These are phyloP conservation scores for Lathyrus aphaca DNA, from an alignment of 306 rosid species.

Conservation along the genomic window DNA sequence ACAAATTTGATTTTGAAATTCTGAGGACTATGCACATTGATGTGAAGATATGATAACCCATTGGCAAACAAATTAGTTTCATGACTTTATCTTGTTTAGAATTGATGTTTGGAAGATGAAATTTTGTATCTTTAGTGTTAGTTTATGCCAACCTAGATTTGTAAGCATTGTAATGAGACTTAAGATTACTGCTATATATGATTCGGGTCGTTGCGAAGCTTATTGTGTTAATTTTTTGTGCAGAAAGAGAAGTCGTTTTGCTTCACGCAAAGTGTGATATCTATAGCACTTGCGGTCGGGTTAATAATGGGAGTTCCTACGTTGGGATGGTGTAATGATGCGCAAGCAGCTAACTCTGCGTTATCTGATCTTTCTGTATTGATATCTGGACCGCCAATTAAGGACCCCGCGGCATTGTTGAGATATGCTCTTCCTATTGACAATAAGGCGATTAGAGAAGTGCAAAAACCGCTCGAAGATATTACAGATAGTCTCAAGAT, in stretches of 20 bases:
- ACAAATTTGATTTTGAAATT: background rate
- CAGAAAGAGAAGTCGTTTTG: conserved; percentile 66
- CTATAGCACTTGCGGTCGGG: conserved; percentile 77
- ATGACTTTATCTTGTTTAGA: conserved; percentile 20
- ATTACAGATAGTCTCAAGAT: conserved; percentile 87
- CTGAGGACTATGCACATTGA: conserved; percentile 20
- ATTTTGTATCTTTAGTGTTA: conserved; percentile 7
- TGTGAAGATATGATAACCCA: conserved; percentile 11
- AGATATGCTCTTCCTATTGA: conserved; percentile 91
- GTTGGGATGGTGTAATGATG: conserved; percentile 54
- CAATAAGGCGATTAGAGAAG: conserved; percentile 94
- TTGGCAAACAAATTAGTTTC: background rate
- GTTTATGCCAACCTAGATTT: background rate
- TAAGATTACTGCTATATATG: conserved; percentile 26
- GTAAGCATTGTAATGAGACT: conserved; percentile 10
- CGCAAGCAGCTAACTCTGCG: conserved; percentile 65
- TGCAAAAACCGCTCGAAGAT: conserved; percentile 96
- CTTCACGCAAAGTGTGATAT: conserved; percentile 73
- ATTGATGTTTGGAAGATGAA: conserved; percentile 9
- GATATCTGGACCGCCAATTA: conserved; percentile 95
- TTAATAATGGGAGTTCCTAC: conserved; percentile 85
- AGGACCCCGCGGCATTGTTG: conserved; percentile 93
- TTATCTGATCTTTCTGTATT: conserved; percentile 77
- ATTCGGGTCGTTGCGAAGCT: conserved; percentile 14
- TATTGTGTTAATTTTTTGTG: conserved; percentile 40